A percentile compares a stretch with the other conserved stretches of the same genome.
These are phyloP conservation scores for Sarcomyxa edulis DNA, from an alignment of 768 basidiomycete genomes.

Conservation along the genomic window DNA sequence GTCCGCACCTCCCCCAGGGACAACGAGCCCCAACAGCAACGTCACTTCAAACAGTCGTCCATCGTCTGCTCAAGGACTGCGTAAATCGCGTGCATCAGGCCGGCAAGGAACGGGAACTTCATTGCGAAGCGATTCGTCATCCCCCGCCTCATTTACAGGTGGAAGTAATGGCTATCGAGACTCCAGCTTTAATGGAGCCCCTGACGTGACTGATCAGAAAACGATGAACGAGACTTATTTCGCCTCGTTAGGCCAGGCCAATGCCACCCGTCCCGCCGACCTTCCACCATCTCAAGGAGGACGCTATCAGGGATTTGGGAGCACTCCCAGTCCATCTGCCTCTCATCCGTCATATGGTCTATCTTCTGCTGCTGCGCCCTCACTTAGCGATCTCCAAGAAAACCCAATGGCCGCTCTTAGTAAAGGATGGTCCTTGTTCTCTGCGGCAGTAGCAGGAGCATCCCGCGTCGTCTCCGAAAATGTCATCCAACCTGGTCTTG, in stretches of 20 bases:
- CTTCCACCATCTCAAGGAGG: constrained; percentile 94
- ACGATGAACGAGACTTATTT: constrained; percentile 86
- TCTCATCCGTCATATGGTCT: constrained; percentile 63
- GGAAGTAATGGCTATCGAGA: constrained; percentile 16
- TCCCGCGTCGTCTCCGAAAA: constrained; percentile 75
- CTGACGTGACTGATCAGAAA: constrained; percentile 55
- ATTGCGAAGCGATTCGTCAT: constrained; percentile 49
- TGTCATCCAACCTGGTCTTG: constrained; percentile 87
- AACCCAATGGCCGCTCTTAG: constrained; percentile 81
- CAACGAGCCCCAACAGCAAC: constrained; percentile 28
- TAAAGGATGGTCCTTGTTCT: constrained; percentile 97
- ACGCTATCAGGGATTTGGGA: constrained; percentile 90
- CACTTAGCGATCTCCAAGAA: constrained; percentile 75
- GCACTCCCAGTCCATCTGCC: constrained; percentile 59
- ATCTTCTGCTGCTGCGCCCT: constrained; percentile 78
- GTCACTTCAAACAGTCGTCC: constrained; percentile 54
- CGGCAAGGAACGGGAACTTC: constrained; percentile 44
- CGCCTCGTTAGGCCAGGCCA: constrained; percentile 74
- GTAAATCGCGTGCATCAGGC: constrained; percentile 76
- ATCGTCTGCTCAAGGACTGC: constrained; percentile 74
- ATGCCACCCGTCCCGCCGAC: constrained; percentile 70
- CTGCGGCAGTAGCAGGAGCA: constrained; percentile 77
- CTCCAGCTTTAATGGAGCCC: constrained; percentile 39
- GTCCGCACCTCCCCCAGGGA: constrained; percentile 57
- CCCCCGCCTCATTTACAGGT: constrained; percentile 49